Conservation (phyloP, 2,329 filamentous ascomycete species). For the Colletotrichum sp. region DNA sequence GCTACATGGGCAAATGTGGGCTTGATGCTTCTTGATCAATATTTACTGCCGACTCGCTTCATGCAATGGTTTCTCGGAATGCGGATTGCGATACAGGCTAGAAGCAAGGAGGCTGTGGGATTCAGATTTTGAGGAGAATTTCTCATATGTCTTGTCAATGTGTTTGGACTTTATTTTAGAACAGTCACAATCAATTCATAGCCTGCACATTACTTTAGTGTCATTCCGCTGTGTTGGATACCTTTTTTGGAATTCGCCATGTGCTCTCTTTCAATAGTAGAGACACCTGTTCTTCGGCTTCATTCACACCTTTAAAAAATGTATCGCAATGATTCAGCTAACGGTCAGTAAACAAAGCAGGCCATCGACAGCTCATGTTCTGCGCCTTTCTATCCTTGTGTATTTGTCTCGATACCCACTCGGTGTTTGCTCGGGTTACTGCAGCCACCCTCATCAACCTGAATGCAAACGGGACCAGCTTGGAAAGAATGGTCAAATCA, state of each 20-base stretch:
- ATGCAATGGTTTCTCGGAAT: neutral
- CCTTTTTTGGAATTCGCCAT: fast-evolving
- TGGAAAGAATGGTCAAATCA: neutral
- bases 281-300: neutral
- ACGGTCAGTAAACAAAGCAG: neutral
- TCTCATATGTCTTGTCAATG: neutral
- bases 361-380: neutral
- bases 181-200: neutral
- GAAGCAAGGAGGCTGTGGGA: neutral
- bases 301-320: neutral
- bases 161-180: fast-evolving
- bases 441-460: neutral
- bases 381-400: neutral
- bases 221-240: neutral
- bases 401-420: neutral
- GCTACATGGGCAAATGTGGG: conserved; percentile 4
- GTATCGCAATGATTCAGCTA: neutral
- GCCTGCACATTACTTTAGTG: neutral
- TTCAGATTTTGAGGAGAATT: neutral
- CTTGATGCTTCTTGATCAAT: conserved; percentile 25
- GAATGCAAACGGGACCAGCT: neutral
- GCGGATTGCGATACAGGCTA: neutral
- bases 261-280: neutral
- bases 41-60: conserved; percentile 19
- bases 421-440: neutral